A percentile compares a stretch with the other conserved stretches of the same genome.
phyloP scores from a whole-genome alignment of 2,329 filamentous ascomycete genomes.

The Aotearoamyces nothofagi region DNA sequence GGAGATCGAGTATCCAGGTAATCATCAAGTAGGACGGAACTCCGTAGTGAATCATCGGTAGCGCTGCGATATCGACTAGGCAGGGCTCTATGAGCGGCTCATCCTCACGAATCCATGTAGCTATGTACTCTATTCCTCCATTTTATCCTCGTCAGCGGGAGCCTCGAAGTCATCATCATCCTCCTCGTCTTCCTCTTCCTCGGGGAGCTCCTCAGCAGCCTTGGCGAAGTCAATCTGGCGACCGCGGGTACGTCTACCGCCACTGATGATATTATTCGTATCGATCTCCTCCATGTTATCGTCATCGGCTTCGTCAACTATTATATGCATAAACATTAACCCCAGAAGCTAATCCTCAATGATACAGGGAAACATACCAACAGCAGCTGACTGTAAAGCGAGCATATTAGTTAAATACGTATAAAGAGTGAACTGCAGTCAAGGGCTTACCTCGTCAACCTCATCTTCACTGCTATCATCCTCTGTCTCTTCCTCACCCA shows the following conservation, averaged over 20 bases:
- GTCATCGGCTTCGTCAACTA: constrained; percentile 58
- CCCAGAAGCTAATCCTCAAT: not conserved
- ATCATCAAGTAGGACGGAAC: too few species aligned
- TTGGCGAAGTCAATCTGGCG: constrained; percentile 88
- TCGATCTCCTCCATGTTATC: constrained; percentile 87
- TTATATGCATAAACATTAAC: constrained; percentile 5
- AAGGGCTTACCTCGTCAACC: constrained; percentile 34
- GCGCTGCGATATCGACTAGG: too few species aligned
- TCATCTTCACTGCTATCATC: constrained; percentile 55
- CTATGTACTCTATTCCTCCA: constrained; percentile 1
- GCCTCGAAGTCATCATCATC: constrained; percentile 40
- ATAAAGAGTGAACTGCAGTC: constrained; percentile 15
- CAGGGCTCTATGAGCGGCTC: too few species aligned
- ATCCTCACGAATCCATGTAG: too few species aligned
- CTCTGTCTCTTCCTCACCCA: constrained; percentile 40
- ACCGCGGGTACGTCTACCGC: constrained; percentile 75
- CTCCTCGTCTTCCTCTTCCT: constrained; percentile 65
- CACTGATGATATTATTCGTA: constrained; percentile 67
- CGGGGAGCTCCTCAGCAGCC: constrained; percentile 64
- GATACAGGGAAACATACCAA: constrained; percentile 13
- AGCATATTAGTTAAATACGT: constrained; percentile 8
- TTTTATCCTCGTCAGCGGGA: not conserved
- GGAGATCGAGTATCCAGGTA: too few species aligned
- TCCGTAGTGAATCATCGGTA: too few species aligned
- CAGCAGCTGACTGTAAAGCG: constrained; percentile 15